Percentiles rank a stretch among this genome's conserved stretches.
Conservation (phyloP, 2,329 filamentous ascomycete genomes). For the Fusarium sp. region DNA sequence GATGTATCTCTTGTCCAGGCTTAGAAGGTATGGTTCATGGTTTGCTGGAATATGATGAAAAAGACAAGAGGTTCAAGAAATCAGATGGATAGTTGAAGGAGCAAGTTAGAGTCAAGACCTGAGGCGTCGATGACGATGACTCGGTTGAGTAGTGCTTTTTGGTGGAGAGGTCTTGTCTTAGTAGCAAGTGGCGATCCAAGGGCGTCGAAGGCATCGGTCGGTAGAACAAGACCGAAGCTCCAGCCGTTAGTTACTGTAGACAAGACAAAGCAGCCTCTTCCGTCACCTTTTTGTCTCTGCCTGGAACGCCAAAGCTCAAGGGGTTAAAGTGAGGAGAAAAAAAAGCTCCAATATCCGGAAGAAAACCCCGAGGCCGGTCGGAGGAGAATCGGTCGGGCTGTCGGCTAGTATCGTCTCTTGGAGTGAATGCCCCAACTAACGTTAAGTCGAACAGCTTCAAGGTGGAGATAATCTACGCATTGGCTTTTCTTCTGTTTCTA, state of each 20-base stretch:
- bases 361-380: conserved; percentile 39
- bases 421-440: not conserved
- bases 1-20: not conserved
- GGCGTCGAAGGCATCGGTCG: not conserved
- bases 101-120: not conserved
- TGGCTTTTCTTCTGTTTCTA: not conserved
- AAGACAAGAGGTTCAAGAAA: not conserved
- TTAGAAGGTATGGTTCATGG: conserved; percentile 30
- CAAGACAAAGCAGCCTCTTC: not conserved
- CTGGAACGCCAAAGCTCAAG: conserved; percentile 10
- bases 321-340: conserved; percentile 7
- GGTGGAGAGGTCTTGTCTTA: conserved; percentile 29
- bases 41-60: conserved; percentile 5
- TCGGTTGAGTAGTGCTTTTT: conserved; percentile 18
- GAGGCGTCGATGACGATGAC: conserved; percentile 43
- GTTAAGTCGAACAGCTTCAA: too few relatives aligned
- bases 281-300: conserved; percentile 2
- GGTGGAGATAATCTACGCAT: not conserved
- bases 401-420: conserved; percentile 44
- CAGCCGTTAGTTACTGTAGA: not conserved
- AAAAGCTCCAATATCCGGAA: conserved; percentile 9
- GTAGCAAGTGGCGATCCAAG: conserved; percentile 20
- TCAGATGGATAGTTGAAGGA: not conserved
- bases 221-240: not conserved
- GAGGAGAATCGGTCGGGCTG: conserved; percentile 29